Evolutionary conservation across 176 grass and related monocot genomes (phyloP).

Genomic region (Oryza officinalis): DNA sequence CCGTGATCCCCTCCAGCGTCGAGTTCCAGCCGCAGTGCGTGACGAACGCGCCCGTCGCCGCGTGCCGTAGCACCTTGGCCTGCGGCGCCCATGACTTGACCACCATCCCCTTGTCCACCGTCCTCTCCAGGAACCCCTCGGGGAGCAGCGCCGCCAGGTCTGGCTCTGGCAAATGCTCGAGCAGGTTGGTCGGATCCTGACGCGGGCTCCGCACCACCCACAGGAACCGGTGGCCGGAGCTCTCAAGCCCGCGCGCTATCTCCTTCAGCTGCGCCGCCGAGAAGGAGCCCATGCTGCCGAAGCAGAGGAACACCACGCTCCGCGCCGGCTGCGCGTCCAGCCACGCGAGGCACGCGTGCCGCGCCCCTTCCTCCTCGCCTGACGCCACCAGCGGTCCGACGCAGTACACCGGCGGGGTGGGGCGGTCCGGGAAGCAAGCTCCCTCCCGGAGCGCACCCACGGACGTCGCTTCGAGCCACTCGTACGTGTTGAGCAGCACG

Average conservation of each 20-base stretch:
- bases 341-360: slow-evolving; percentile 48
- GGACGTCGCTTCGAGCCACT: slow-evolving; percentile 22
- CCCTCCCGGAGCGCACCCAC: slow-evolving; percentile 5
- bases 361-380: background rate
- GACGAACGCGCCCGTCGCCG: slow-evolving; percentile 34
- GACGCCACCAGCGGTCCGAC: background rate
- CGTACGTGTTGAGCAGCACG: slow-evolving; percentile 39
- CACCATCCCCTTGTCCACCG: slow-evolving; percentile 10
- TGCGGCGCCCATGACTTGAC: slow-evolving; percentile 48
- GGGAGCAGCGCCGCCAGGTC: slow-evolving; percentile 41
- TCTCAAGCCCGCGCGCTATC: slow-evolving; percentile 48
- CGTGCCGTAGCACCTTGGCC: slow-evolving; percentile 44
- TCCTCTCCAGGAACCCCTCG: slow-evolving; percentile 37
- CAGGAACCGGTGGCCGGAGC: background rate
- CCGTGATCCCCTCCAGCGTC: slow-evolving; percentile 34
- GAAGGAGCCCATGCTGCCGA: slow-evolving; percentile 51
- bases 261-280: slow-evolving; percentile 34
- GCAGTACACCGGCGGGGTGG: slow-evolving; percentile 6
- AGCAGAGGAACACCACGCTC: slow-evolving; percentile 56
- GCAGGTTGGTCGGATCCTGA: background rate
- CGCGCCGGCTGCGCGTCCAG: slow-evolving; percentile 51
- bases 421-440: background rate
- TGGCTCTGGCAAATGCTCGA: background rate
- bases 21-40: slow-evolving; percentile 54
- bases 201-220: slow-evolving; percentile 41